A percentile compares a stretch with the other conserved stretches of the same genome.
Evolutionary conservation across 495 filamentous ascomycete genomes (phyloP).

Genomic region (Parathielavia hyrcaniae): DNA sequence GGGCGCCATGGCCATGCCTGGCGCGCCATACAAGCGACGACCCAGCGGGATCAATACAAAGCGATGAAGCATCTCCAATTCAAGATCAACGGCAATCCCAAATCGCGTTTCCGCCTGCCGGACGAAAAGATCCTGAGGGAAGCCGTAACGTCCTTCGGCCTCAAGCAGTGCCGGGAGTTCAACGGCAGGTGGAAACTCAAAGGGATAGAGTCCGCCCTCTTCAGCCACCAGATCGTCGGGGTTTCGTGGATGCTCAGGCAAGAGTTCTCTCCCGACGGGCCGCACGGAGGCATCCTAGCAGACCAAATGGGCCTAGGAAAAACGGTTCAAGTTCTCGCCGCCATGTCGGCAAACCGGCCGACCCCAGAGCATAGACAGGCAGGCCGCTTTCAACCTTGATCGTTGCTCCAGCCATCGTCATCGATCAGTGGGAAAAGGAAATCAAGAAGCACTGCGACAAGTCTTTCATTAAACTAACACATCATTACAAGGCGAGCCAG

Average conservation of each 20-base stretch:
- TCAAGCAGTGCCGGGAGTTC: background rate
- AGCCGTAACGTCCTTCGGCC: background rate
- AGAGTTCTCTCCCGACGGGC: background rate
- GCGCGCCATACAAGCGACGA: background rate
- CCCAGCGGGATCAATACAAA: background rate
- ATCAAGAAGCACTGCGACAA: background rate
- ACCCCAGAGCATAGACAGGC: background rate
- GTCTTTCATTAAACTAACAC: background rate
- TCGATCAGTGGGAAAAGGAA: constrained; percentile 3
- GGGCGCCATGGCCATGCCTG: background rate
- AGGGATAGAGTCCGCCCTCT: background rate
- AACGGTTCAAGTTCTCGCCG: constrained; percentile 1
- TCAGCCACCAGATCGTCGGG: constrained; percentile 5
- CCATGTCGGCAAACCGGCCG: constrained; percentile 1
- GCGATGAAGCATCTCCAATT: background rate
- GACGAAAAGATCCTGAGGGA: background rate
- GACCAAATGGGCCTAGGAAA: constrained; percentile 10
- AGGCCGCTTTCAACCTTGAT: constrained; percentile 3
- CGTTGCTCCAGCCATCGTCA: background rate
- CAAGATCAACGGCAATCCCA: background rate
- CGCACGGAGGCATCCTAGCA: background rate
- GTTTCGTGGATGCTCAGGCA: constrained; percentile 1
- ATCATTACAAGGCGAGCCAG: background rate
- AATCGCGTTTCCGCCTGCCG: background rate
- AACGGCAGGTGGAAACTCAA: background rate